Percentiles rank a stretch among this genome's conserved stretches.
phyloP scores from a whole-genome alignment of 805 yeast species.

The Myxozyma kluyveri region DNA sequence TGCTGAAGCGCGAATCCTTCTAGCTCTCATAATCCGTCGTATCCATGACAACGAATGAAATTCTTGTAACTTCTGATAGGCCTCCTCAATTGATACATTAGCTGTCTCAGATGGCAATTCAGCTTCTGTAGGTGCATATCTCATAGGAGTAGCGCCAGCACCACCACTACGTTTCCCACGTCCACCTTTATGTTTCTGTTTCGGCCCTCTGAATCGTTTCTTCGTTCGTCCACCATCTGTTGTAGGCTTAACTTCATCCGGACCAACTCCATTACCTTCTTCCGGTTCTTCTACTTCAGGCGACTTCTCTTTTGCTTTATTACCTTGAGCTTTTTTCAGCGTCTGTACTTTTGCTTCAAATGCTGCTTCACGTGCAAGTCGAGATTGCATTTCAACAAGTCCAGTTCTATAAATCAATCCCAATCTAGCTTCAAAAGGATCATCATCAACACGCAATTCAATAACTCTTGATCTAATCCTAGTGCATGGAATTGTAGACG shows the following conservation, averaged over 20 bases:
- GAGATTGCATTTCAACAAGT: constrained; percentile 48
- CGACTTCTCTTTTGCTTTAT: neutral
- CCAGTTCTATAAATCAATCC: constrained; percentile 66
- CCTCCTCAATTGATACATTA: constrained; percentile 36
- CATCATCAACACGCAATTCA: constrained; percentile 73
- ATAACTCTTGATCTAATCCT: constrained; percentile 55
- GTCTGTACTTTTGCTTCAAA: constrained; percentile 41
- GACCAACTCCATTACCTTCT: neutral
- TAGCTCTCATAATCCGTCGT: constrained; percentile 49
- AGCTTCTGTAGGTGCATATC: constrained; percentile 29
- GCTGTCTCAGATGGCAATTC: constrained; percentile 22
- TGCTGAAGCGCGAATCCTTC: constrained; percentile 38
- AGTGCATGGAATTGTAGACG: constrained; percentile 45
- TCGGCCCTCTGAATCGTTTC: constrained; percentile 17
- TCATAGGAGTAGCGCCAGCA: constrained; percentile 3
- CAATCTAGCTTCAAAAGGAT: constrained; percentile 80
- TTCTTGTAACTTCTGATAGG: constrained; percentile 43
- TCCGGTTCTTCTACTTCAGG: neutral
- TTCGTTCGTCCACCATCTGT: neutral
- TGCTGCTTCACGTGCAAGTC: constrained; percentile 51
- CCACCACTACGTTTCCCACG: constrained; percentile 4
- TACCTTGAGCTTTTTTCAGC: constrained; percentile 16
- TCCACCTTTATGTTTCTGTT: constrained; percentile 3
- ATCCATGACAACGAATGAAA: constrained; percentile 70
- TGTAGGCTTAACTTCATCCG: neutral